Conservation (phyloP, 495 filamentous ascomycete genomes). For the Penicillium maclennaniae region DNA sequence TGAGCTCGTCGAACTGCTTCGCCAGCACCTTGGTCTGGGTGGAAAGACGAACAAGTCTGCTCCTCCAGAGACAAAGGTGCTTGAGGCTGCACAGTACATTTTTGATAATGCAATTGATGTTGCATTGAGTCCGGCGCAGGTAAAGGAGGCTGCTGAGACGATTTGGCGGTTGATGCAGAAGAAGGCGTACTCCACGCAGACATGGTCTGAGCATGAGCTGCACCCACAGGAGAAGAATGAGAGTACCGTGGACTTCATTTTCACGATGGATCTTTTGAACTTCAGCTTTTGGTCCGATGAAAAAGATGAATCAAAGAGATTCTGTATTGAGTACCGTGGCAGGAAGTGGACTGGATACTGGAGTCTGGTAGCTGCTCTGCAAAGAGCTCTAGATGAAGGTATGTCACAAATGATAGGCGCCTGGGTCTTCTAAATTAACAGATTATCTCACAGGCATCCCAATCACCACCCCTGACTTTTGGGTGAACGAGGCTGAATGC, state of each 20-base stretch:
- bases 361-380: constrained; percentile 84
- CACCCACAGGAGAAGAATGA: constrained; percentile 80
- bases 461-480: constrained; percentile 84
- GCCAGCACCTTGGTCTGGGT: constrained; percentile 68
- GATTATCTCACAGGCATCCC: constrained; percentile 61
- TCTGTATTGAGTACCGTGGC: constrained; percentile 74
- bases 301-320: constrained; percentile 57
- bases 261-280: constrained; percentile 94
- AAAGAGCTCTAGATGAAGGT: constrained; percentile 88
- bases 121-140: constrained; percentile 70
- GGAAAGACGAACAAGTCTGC: constrained; percentile 49
- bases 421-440: neutral
- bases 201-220: constrained; percentile 86
- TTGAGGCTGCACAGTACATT: constrained; percentile 78
- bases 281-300: constrained; percentile 91
- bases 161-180: constrained; percentile 80
- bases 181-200: constrained; percentile 75
- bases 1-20: constrained; percentile 82
- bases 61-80: constrained; percentile 67
- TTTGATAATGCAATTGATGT: constrained; percentile 94
- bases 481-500: constrained; percentile 73
- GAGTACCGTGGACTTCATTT: constrained; percentile 81
- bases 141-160: constrained; percentile 71
- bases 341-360: constrained; percentile 91
- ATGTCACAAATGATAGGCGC: constrained; percentile 5